These are phyloP conservation scores for Allium cepa DNA, from an alignment of 106 monocot species.

Conservation along the genomic window DNA sequence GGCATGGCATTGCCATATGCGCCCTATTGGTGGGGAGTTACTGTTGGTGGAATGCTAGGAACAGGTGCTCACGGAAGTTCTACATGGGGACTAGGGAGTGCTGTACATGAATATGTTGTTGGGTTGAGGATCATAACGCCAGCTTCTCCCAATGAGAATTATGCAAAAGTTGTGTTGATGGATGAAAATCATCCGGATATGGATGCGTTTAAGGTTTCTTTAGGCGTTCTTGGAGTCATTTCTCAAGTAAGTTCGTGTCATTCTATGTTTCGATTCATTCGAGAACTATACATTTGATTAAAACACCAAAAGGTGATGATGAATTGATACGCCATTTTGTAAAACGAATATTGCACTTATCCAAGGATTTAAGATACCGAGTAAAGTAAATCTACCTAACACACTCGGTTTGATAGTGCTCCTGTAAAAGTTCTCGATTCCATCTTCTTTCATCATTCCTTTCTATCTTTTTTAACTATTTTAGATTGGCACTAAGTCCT, in stretches of 20 bases:
- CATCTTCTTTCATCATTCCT: too few species aligned
- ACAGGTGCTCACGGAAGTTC: constrained; percentile 59
- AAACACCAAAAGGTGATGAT: neutral
- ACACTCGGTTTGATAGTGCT: too few species aligned
- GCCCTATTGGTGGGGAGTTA: constrained; percentile 42
- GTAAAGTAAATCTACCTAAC: too few species aligned
- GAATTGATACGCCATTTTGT: neutral
- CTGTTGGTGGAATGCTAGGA: constrained; percentile 36
- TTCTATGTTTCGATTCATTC: neutral
- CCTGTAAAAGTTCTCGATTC: too few species aligned
- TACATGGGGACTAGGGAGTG: constrained; percentile 32
- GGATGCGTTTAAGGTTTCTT: constrained; percentile 44
- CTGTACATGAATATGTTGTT: constrained; percentile 49
- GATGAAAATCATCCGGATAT: constrained; percentile 16
- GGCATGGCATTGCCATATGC: neutral
- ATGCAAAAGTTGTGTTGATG: constrained; percentile 17
- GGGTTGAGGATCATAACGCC: constrained; percentile 26
- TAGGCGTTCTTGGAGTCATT: constrained; percentile 48
- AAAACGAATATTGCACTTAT: too few species aligned
- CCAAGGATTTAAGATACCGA: too few species aligned
- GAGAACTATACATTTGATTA: neutral
- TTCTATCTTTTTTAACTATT: too few species aligned
- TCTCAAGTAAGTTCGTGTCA: constrained; percentile 21
- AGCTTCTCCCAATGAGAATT: constrained; percentile 13
- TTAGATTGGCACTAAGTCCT: too few species aligned